phyloP scores from a whole-genome alignment of 192 early-diverging fungal species.

The Haplosporangium gracile region DNA sequence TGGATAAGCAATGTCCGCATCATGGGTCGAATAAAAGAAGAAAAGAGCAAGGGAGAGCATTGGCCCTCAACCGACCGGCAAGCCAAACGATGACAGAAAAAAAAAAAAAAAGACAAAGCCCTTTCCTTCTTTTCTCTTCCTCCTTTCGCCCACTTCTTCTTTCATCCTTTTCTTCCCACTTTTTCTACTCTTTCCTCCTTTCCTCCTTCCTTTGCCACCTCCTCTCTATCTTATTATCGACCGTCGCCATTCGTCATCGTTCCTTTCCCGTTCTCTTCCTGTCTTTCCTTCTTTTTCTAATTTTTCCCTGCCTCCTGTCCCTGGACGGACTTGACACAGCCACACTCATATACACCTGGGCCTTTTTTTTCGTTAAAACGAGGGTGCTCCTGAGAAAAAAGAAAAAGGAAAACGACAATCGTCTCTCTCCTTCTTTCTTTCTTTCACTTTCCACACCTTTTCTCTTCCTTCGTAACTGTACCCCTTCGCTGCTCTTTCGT shows the following conservation, averaged over 20 bases:
- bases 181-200: not conserved
- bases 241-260: not conserved
- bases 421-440: not conserved
- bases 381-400: conserved; percentile 1
- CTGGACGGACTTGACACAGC: not conserved
- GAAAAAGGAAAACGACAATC: not conserved
- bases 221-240: not conserved
- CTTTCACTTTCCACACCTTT: not conserved
- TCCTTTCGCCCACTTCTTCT: conserved; percentile 1
- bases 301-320: not conserved
- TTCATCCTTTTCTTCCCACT: not conserved
- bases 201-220: not conserved
- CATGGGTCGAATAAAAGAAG: not conserved
- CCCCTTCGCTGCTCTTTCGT: too few relatives aligned
- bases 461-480: too few relatives aligned
- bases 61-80: not conserved
- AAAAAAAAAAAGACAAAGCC: not conserved
- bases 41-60: not conserved
- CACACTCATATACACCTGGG: not conserved
- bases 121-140: not conserved
- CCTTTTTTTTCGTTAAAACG: not conserved
- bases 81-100: not conserved
- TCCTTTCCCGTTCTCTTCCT: not conserved
- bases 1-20: not conserved
- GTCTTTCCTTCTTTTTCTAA: not conserved